Evolutionary conservation across 2,329 filamentous ascomycete species (phyloP), one percentile per base, ranked within the genome.

Genomic region (Aspergillus sp.): DNA sequence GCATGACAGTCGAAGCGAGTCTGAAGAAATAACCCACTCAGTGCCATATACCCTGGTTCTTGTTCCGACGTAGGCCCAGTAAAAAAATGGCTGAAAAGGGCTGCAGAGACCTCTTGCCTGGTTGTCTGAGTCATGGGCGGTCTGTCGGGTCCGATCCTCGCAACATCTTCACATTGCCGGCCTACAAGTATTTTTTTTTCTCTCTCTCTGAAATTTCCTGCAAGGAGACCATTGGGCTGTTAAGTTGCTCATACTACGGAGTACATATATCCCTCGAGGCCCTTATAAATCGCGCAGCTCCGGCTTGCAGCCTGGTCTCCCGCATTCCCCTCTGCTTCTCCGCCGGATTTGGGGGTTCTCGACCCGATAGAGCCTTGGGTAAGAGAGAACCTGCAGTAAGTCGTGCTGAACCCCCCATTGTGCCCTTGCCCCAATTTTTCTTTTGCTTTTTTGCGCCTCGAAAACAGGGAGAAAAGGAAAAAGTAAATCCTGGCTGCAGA

Each of bases 81-180:
- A 33, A 39, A 24, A 55, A 47, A 46, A 44, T 37, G 52, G 42
- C 53, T 34, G 46, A 34, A 47, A 27, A 17, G 12, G 20, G 11
- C 46, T 19, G 24, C n/a, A 27, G 20, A 47, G 44, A 13, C 4
- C 15, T 33, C 34, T 37, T 37, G 33, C 27, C 34, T 48, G 20
- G 56, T 54, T 59, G 30, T 54, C 40, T 57, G 59, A 63, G 48
- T 61, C 61, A 63, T 52, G 52, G 49, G 49, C 42, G 49, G 51
- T 49, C 47, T 58, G 34, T 56, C 51, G 62, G 60, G 60, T 67
- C 55, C 42, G 50, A 47, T 47, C 49, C 37, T 52, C 49, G 41
- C 39, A 46, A 19, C n/a, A 13, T 17, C 11, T 44, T 30, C n/a
- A 11, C 27, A 19, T 15, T 3, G 7, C 40, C 9, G 22, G 20